Evolutionary conservation across 208 protist genomes (phyloP).

Genomic region (Zelonia costaricensis): DNA sequence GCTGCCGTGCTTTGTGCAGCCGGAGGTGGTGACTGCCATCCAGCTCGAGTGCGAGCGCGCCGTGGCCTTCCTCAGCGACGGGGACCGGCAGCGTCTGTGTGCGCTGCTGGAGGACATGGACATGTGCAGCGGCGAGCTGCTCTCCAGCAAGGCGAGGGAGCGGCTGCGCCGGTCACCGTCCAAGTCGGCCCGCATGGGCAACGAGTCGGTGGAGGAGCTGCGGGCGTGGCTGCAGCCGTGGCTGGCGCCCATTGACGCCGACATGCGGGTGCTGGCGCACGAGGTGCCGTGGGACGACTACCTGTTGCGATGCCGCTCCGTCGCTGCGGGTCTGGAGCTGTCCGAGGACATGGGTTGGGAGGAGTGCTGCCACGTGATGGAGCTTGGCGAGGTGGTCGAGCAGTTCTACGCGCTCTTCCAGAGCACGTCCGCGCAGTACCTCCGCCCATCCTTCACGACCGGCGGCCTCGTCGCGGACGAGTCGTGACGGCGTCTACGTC

Average conservation of each 20-base stretch:
- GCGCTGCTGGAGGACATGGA: conserved; percentile 36
- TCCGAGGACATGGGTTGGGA: conserved; percentile 37
- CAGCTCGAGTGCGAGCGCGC: conserved; percentile 80
- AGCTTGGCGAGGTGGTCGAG: conserved; percentile 36
- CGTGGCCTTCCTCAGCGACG: conserved; percentile 53
- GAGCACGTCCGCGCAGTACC: conserved; percentile 21
- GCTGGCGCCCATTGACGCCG: conserved; percentile 16
- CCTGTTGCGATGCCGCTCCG: conserved; percentile 47
- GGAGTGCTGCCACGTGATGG: conserved; percentile 32
- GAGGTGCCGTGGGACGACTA: conserved; percentile 87
- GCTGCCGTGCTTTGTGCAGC: conserved; percentile 47
- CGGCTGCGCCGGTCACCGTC: conserved; percentile 29
- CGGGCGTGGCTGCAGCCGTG: conserved; percentile 68
- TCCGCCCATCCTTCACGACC: conserved; percentile 13
- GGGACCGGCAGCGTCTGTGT: conserved; percentile 49
- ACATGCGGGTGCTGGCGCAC: conserved; percentile 29
- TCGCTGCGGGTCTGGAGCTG: conserved; percentile 14
- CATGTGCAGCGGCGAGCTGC: conserved; percentile 13
- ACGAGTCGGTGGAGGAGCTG: conserved; percentile 31
- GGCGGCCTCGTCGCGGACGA: background rate
- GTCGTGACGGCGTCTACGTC: too few relatives aligned
- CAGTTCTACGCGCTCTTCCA: conserved; percentile 45
- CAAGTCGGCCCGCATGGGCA: conserved; percentile 9
- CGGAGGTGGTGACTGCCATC: conserved; percentile 45
- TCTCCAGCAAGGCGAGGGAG: conserved; percentile 48